Percentiles rank a stretch among this genome's conserved stretches.
phyloP scores from a whole-genome alignment of 345 rosid genomes.

The Hypericum androsaemum region DNA sequence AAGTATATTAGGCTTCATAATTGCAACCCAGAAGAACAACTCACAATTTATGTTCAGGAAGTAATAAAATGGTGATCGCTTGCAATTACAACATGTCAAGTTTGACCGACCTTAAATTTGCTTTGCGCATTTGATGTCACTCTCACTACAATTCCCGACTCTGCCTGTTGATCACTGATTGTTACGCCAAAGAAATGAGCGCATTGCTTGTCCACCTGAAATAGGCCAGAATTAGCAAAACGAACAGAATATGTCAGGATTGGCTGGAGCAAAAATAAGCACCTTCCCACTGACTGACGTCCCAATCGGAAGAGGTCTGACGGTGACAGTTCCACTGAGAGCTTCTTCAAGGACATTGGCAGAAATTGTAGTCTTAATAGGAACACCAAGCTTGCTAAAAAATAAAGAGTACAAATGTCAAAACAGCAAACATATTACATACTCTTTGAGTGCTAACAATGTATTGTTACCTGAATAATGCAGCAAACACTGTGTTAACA shows the following conservation, averaged over 20 bases:
- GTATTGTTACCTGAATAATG: slow-evolving; percentile 71
- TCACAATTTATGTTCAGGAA: too few species aligned
- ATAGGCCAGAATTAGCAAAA: slow-evolving; percentile 10
- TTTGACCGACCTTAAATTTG: slow-evolving; percentile 70
- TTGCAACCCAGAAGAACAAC: too few species aligned
- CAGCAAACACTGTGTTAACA: slow-evolving; percentile 98
- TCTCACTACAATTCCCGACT: slow-evolving; percentile 90
- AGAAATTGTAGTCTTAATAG: slow-evolving; percentile 92
- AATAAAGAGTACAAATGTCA: slow-evolving; percentile 9
- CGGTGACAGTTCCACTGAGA: slow-evolving; percentile 90
- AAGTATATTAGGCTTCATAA: too few species aligned
- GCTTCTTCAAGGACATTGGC: slow-evolving; percentile 99
- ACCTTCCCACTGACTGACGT: slow-evolving; percentile 99
- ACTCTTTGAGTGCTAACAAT: not conserved
- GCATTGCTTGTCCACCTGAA: slow-evolving; percentile 92
- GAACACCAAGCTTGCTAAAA: slow-evolving; percentile 94
- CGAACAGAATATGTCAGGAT: too few species aligned
- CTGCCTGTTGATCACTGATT: slow-evolving; percentile 85
- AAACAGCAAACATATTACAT: slow-evolving; percentile 9
- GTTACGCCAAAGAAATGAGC: slow-evolving; percentile 99
- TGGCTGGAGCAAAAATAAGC: slow-evolving; percentile 1
- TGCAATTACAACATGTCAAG: not conserved
- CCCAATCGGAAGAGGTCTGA: slow-evolving; percentile 95
- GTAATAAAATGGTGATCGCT: too few species aligned
- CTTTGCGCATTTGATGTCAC: slow-evolving; percentile 85